These are phyloP conservation scores for Hypoxylon cercidicola DNA, from an alignment of 495 filamentous ascomycete genomes.

Conservation along the genomic window DNA sequence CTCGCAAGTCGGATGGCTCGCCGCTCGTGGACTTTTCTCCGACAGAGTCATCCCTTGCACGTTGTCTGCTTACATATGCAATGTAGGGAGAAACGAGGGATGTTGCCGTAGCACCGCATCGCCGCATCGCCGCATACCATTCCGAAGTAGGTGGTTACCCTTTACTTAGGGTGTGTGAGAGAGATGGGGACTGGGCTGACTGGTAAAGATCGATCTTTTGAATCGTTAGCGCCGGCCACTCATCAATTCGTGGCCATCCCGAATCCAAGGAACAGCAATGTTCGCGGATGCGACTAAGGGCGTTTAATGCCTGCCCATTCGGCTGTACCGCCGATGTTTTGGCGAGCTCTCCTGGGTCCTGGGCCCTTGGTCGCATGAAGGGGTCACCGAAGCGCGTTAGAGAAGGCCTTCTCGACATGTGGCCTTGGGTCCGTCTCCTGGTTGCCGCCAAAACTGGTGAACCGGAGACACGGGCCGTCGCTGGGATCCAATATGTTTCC, in stretches of 20 bases:
- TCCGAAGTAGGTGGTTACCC: too few relatives aligned
- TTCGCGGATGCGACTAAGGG: conserved; percentile 31
- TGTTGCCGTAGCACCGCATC: conserved; percentile 20
- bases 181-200: not conserved
- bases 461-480: conserved; percentile 50
- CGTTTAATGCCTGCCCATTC: conserved; percentile 26
- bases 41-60: conserved; percentile 6
- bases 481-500: conserved; percentile 42
- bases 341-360: conserved; percentile 13
- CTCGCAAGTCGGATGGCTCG: conserved; percentile 31
- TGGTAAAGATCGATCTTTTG: conserved; percentile 38
- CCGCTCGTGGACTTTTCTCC: conserved; percentile 20
- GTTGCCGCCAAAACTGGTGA: conserved; percentile 2
- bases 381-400: conserved; percentile 3
- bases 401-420: conserved; percentile 10
- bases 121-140: too few relatives aligned
- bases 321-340: conserved; percentile 40
- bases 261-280: conserved; percentile 41
- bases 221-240: conserved; percentile 30
- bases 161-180: too few relatives aligned
- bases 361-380: conserved; percentile 14
- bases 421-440: conserved; percentile 6
- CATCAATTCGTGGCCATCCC: conserved; percentile 42
- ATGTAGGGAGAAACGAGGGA: conserved; percentile 7
- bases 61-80: conserved; percentile 1